Base-by-base conservation (phyloP, 2,329 filamentous ascomycete species). In the Fusarium foetens region DNA sequence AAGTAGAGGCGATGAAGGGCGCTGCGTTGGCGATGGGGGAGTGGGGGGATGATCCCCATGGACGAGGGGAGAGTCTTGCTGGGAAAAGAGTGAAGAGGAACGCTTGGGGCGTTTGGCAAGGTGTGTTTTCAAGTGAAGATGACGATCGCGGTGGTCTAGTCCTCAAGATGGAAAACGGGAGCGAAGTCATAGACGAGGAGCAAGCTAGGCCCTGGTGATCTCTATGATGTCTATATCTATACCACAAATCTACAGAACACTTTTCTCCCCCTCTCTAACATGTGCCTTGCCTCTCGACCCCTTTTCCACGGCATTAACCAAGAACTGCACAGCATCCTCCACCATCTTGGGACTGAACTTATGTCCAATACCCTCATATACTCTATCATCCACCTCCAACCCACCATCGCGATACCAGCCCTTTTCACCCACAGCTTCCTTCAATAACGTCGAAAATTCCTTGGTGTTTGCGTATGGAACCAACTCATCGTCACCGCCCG, bases 281-380 rank as follows among this genome's bases (percentile, higher is more conserved):
- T 76, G 72, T 10, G 55, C 59, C 52, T 58, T 73, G 23, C 61
- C 65, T 51, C 75, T 72, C 57, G 79, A 67, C 45, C 78, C 77
- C 61, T 78, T 76, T 16, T 76, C 80, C 23, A 89, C 82, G 11
- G 79, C 83, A 42, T 86, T 82, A 21, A 86, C 80, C 38, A 95
- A 80, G 80, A 93, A 95, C 39, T 81, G 80, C 16, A 92, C 85
- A 8, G 92, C 87, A 77, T 92, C 91, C 68, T 82, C 81, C 33
- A 90, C 85, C 93, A 96, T 95, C 10, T 81, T 85, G 3, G 83
- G 79, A 14, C 87, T 90, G 75, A 93, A 94, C n/a, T 85, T 83
- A 79, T 96, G 93, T 0, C 92, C 91, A 1, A 91, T 85, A 0
- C 88, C 91, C 3, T 89, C 85, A 75, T 94, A 95, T 0, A 94